These are phyloP conservation scores for Neurospora sp. DNA, from an alignment of 495 filamentous ascomycete genomes.

Conservation along the genomic window DNA sequence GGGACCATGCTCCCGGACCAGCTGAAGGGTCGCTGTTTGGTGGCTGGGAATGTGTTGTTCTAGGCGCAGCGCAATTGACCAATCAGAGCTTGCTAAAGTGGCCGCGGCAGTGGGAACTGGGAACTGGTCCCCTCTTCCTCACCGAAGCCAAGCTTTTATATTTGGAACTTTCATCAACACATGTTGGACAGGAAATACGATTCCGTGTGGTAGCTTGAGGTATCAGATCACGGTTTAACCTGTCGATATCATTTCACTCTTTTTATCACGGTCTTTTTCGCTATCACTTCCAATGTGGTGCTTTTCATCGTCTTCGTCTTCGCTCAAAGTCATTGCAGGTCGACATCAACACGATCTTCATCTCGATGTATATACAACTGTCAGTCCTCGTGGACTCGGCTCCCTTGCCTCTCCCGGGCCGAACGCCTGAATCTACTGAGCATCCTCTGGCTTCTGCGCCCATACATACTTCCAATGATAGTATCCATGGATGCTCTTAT, in stretches of 20 bases:
- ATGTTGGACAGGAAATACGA: not conserved
- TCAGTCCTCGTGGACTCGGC: not conserved
- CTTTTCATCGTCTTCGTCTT: not conserved
- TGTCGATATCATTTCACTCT: not conserved
- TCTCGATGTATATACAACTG: not conserved
- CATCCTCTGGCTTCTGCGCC: constrained; percentile 19
- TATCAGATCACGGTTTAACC: not conserved
- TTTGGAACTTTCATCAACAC: not conserved
- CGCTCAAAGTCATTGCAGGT: not conserved
- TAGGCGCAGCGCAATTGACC: not conserved
- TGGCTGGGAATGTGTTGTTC: not conserved
- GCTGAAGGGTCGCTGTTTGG: not conserved
- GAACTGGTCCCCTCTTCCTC: not conserved
- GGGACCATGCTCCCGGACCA: not conserved
- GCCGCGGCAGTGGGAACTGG: not conserved
- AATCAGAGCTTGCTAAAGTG: not conserved
- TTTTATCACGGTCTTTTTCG: not conserved
- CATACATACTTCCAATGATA: constrained; percentile 18
- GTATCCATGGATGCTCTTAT: constrained; percentile 9
- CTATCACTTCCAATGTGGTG: not conserved
- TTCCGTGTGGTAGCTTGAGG: not conserved
- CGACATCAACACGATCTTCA: not conserved
- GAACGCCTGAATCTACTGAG: not conserved
- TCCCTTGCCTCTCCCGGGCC: not conserved
- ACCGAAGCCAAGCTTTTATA: not conserved